Conservation (phyloP, 768 basidiomycete species). For the Heimioporus sp. region DNA sequence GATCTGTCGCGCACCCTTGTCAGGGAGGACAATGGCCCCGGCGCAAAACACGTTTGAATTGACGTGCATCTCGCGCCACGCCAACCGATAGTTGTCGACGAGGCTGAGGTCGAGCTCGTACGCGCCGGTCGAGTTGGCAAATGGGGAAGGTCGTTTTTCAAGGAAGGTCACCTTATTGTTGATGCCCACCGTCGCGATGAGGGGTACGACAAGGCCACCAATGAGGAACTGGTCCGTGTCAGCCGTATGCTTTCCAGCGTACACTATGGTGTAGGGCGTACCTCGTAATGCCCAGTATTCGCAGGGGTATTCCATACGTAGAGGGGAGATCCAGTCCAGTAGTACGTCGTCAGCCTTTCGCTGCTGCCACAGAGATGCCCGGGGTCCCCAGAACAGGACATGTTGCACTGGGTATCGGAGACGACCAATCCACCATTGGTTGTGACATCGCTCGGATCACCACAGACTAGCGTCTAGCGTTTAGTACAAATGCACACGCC, state of each 20-base stretch:
- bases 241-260: not conserved
- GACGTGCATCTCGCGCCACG: slow-evolving; percentile 78
- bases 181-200: slow-evolving; percentile 73
- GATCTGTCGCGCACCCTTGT: slow-evolving; percentile 50
- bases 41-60: slow-evolving; percentile 82
- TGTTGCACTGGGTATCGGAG: slow-evolving; percentile 38
- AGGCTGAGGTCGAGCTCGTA: slow-evolving; percentile 74
- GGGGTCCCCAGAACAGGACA: slow-evolving; percentile 69
- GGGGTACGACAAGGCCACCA: slow-evolving; percentile 64
- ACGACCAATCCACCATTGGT: slow-evolving; percentile 30
- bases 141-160: slow-evolving; percentile 64
- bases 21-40: slow-evolving; percentile 69
- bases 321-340: slow-evolving; percentile 46
- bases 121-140: slow-evolving; percentile 67
- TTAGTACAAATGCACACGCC: not conserved
- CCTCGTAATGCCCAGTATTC: slow-evolving; percentile 71
- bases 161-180: slow-evolving; percentile 83
- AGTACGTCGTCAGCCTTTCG: slow-evolving; percentile 51
- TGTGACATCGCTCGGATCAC: slow-evolving; percentile 57
- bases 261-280: slow-evolving; percentile 24
- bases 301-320: slow-evolving; percentile 64
- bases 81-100: slow-evolving; percentile 37
- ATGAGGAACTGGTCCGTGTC: slow-evolving; percentile 39
- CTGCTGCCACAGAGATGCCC: slow-evolving; percentile 65
- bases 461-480: slow-evolving; percentile 52